phyloP scores from a whole-genome alignment of 2,329 filamentous ascomycete species.

The Venturia aucupariae region DNA sequence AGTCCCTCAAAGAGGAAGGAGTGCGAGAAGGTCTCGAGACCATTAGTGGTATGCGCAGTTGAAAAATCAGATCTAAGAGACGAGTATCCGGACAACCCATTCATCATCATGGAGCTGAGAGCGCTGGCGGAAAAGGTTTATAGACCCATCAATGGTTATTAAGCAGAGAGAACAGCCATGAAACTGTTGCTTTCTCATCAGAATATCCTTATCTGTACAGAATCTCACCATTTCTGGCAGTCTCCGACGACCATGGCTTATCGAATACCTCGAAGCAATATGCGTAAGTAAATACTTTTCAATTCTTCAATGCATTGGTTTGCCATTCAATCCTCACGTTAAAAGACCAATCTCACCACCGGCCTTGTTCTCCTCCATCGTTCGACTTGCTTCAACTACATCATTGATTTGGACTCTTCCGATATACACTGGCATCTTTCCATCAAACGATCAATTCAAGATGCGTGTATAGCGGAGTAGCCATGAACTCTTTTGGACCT shows the following conservation, averaged over 20 bases:
- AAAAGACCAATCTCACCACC: too few relatives aligned
- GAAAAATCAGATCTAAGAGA: neutral
- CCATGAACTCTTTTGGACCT: too few relatives aligned
- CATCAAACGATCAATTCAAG: too few relatives aligned
- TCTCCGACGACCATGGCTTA: too few relatives aligned
- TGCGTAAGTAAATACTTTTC: neutral
- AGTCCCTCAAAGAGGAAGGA: conserved; percentile 27
- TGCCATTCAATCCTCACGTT: too few relatives aligned
- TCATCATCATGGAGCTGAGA: neutral
- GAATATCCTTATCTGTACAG: neutral
- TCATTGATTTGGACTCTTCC: too few relatives aligned
- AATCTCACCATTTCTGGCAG: too few relatives aligned
- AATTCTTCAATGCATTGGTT: too few relatives aligned
- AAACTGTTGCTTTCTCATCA: neutral
- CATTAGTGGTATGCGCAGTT: neutral
- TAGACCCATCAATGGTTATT: neutral
- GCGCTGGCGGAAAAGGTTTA: neutral
- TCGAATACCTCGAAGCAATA: neutral
- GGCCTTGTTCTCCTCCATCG: too few relatives aligned
- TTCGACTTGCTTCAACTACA: too few relatives aligned
- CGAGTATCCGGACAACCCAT: neutral
- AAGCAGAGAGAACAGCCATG: neutral
- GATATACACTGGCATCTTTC: too few relatives aligned
- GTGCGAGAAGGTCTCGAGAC: conserved; percentile 29
- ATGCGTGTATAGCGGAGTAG: too few relatives aligned